Percentiles rank a stretch among this genome's conserved stretches.
phyloP scores from a whole-genome alignment of 2,329 filamentous ascomycete genomes.

The Thelonectria discophora region DNA sequence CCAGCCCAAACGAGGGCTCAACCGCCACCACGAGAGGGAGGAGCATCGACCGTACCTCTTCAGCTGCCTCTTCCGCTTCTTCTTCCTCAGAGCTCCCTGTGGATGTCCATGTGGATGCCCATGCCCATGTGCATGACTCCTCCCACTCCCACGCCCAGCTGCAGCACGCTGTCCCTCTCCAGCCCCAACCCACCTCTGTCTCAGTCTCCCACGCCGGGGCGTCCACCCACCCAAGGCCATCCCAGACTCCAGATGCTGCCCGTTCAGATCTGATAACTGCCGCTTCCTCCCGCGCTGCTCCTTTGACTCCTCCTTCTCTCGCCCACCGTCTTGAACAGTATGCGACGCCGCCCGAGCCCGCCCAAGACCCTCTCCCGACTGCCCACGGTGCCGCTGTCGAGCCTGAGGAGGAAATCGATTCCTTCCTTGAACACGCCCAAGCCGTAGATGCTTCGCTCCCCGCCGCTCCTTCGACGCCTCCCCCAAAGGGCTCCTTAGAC shows the following conservation, averaged over 20 bases:
- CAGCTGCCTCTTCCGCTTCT: constrained; percentile 34
- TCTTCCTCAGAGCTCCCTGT: constrained; percentile 38
- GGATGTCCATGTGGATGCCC: constrained; percentile 7
- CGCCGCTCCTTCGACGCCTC: constrained; percentile 26
- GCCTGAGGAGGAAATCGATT: constrained; percentile 1
- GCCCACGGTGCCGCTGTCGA: constrained; percentile 19
- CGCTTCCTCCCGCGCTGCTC: constrained; percentile 27
- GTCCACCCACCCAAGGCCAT: constrained; percentile 31
- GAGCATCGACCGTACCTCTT: constrained; percentile 32
- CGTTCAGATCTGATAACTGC: constrained; percentile 40
- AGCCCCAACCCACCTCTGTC: constrained; percentile 39
- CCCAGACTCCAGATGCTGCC: constrained; percentile 35
- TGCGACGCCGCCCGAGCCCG: constrained; percentile 24
- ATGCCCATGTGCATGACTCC: constrained; percentile 31
- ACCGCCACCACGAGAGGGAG: constrained; percentile 20
- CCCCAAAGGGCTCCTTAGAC: constrained; percentile 33
- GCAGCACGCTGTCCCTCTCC: constrained; percentile 45
- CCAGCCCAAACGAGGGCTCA: constrained; percentile 17
- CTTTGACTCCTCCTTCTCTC: constrained; percentile 19
- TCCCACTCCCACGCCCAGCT: constrained; percentile 36
- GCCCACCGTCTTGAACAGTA: constrained; percentile 25
- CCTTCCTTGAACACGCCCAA: constrained; percentile 22
- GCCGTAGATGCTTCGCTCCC: constrained; percentile 43
- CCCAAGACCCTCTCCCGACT: constrained; percentile 18
- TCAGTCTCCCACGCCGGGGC: constrained; percentile 37